Evolutionary conservation across 306 rosid genomes (phyloP), one percentile per base, ranked within the genome.

Genomic region (Crotalaria pallida): DNA sequence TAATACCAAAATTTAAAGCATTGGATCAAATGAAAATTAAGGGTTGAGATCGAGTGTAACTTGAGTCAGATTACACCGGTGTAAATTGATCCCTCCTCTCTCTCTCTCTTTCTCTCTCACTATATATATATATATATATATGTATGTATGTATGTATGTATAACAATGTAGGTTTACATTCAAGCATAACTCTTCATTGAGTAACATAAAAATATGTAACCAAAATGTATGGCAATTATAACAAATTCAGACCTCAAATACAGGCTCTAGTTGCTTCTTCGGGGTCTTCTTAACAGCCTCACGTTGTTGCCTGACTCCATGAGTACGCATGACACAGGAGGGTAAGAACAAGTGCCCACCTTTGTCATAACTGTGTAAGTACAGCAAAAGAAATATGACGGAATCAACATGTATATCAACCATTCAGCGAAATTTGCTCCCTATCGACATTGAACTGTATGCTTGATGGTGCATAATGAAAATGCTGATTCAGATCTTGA

Each of bases 281-380:
- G 95, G 91, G 47, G 84, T 78, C 73, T 76, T 87, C 84, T 87
- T 94, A 75, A 94, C 70, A 55, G 96, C 96, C 73, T 86, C 95
- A 55, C 99, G 97, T 71, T 94, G 99, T 81, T 85, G 92, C 80
- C 74, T 87, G 67, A 84, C 87, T 81, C 99, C 99, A 79, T 86
- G 99, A 69, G 84, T 88, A 63, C 99, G 99, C 97, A 94, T 94
- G 79, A 88, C 78, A 68, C 86, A 82, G 50, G 95, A 94, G 61
- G 97, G 99, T 53, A 94, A 79, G 80, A 81, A 88, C 52, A 94
- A 81, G 89, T 94, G 83, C 41, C 95, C 99, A 49, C 99, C 99
- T 84, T 75, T 88, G 69, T 94, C 99, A 87, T 87, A 94, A 60
- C 99, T 94, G 86, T 45, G 58, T 72, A 71, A 72, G 80, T 44